Conservation (phyloP, 495 filamentous ascomycete species). For the Penicillium cosmopolitanum region DNA sequence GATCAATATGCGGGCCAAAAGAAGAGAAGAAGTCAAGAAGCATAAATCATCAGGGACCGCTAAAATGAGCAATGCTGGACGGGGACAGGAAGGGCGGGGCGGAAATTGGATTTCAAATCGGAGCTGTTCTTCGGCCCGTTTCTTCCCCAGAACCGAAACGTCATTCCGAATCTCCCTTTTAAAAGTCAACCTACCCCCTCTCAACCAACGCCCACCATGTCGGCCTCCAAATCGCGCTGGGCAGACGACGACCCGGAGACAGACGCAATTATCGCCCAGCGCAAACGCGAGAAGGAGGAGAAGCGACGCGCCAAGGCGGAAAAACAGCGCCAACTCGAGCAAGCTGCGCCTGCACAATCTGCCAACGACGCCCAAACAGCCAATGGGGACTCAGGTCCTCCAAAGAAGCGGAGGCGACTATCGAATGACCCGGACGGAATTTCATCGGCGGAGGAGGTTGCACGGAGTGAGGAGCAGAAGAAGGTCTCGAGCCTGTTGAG, state of each 20-base stretch:
- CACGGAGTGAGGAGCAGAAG: slow-evolving; percentile 25
- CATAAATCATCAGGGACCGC: too few relatives aligned
- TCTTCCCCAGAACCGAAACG: slow-evolving; percentile 29
- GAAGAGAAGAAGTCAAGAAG: slow-evolving; percentile 7
- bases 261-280: slow-evolving; percentile 67
- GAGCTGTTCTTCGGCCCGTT: slow-evolving; percentile 31
- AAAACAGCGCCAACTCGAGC: slow-evolving; percentile 75
- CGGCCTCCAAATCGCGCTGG: slow-evolving; percentile 80
- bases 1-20: not conserved
- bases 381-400: slow-evolving; percentile 37
- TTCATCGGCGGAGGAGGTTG: slow-evolving; percentile 35
- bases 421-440: slow-evolving; percentile 44
- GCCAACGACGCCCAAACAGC: slow-evolving; percentile 15
- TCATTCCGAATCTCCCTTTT: slow-evolving; percentile 31
- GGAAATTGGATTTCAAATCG: slow-evolving; percentile 44
- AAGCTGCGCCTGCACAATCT: slow-evolving; percentile 38
- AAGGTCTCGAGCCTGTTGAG: slow-evolving; percentile 59
- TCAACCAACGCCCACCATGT: slow-evolving; percentile 51
- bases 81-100: slow-evolving; percentile 25
- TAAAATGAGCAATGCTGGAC: too few relatives aligned
- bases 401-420: slow-evolving; percentile 50
- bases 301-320: slow-evolving; percentile 86
- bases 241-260: slow-evolving; percentile 74
- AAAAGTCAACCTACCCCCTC: slow-evolving; percentile 4
- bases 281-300: slow-evolving; percentile 85